Conservation (phyloP, 768 basidiomycete genomes). For the Hygrocybe punicea region DNA sequence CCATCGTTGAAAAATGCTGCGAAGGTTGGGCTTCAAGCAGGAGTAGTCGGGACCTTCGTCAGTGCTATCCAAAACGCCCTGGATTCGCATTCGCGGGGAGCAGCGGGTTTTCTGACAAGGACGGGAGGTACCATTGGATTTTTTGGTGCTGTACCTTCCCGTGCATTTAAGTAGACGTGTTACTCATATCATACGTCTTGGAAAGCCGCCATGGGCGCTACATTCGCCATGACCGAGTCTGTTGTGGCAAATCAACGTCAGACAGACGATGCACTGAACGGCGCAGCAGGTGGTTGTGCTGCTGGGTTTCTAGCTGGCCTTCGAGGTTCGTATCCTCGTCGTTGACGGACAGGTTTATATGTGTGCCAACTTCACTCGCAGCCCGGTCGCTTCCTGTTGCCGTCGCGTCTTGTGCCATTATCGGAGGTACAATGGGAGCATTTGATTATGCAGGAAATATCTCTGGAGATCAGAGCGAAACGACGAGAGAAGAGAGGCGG, state of each 20-base stretch:
- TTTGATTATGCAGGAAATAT: constrained; percentile 77
- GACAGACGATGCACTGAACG: constrained; percentile 77
- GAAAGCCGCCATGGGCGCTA: constrained; percentile 83
- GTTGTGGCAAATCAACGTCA: constrained; percentile 76
- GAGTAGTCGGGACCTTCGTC: constrained; percentile 62
- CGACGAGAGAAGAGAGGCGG: constrained; percentile 63
- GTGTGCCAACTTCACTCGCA: constrained; percentile 28
- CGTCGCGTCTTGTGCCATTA: constrained; percentile 69
- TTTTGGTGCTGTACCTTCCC: constrained; percentile 60
- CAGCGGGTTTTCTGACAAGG: constrained; percentile 81
- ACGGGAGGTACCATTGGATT: constrained; percentile 88
- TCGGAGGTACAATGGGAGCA: constrained; percentile 77
- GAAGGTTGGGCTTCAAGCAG: constrained; percentile 59
- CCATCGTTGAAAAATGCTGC: constrained; percentile 55
- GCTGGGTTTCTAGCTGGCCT: constrained; percentile 90
- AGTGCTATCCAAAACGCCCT: constrained; percentile 76
- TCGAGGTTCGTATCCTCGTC: constrained; percentile 46
- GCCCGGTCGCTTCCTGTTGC: constrained; percentile 84
- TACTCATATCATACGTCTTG: background rate
- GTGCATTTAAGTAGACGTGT: background rate
- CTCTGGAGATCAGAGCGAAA: constrained; percentile 40
- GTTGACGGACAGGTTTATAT: background rate
- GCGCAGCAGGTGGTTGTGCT: constrained; percentile 84
- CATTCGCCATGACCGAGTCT: constrained; percentile 81
- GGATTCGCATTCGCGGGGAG: constrained; percentile 71